Evolutionary conservation across 192 early-diverging fungal genomes (phyloP).

Genomic region (Allomyces macrogynus): DNA sequence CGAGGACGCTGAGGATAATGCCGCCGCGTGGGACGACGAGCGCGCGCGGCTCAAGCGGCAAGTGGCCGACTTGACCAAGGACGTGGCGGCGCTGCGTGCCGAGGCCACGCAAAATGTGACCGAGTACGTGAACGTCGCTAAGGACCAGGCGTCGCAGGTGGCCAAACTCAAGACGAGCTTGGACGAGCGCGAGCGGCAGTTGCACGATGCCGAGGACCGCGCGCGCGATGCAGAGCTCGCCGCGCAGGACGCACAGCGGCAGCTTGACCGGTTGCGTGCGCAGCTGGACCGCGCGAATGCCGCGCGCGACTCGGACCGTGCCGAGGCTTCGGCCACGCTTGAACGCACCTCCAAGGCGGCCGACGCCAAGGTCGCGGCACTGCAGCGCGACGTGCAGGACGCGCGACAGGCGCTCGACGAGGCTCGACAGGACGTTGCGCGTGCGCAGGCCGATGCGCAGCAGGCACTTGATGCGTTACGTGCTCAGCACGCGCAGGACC

Average conservation of each 20-base stretch:
- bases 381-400: slow-evolving; percentile 6
- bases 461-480: slow-evolving; percentile 3
- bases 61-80: slow-evolving; percentile 1
- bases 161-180: slow-evolving; percentile 2
- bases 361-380: neutral
- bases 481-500: slow-evolving; percentile 1
- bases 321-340: slow-evolving; percentile 3
- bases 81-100: neutral
- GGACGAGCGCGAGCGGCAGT: neutral
- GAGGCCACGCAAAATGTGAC: neutral
- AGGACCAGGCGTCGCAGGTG: slow-evolving; percentile 4
- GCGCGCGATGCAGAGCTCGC: neutral
- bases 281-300: neutral
- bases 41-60: slow-evolving; percentile 1
- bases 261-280: slow-evolving; percentile 3
- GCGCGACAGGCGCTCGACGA: slow-evolving; percentile 5
- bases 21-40: neutral
- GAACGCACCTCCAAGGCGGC: neutral
- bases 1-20: neutral
- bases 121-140: neutral
- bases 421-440: slow-evolving; percentile 2
- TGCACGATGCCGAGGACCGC: neutral
- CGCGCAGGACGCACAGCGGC: slow-evolving; percentile 4
- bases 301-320: slow-evolving; percentile 3
- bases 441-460: slow-evolving; percentile 4